Evolutionary conservation across 2,329 filamentous ascomycete species (phyloP).

Genomic region (Botrytis fragariae): DNA sequence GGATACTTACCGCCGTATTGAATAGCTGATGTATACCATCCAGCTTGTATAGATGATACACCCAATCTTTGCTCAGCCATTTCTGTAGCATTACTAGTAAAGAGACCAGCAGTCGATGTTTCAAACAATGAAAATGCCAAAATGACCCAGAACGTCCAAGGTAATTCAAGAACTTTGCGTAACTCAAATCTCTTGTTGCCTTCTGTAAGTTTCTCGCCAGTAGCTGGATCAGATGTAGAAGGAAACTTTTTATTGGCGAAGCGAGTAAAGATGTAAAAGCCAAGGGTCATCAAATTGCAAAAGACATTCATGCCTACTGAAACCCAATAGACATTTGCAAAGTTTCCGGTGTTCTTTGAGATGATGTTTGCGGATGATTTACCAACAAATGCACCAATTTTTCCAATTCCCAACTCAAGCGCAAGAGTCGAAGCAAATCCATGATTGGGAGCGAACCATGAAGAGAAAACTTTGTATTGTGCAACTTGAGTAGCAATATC

Average conservation of each 20-base stretch:
- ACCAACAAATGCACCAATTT: constrained; percentile 59
- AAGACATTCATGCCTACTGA: constrained; percentile 63
- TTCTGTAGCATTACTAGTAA: constrained; percentile 58
- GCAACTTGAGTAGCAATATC: constrained; percentile 63
- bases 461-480: constrained; percentile 64
- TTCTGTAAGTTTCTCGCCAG: constrained; percentile 58
- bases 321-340: constrained; percentile 61
- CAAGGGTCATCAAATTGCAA: constrained; percentile 53
- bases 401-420: constrained; percentile 59
- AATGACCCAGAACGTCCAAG: constrained; percentile 59
- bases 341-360: constrained; percentile 52
- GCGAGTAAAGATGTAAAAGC: constrained; percentile 56
- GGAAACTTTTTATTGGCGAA: constrained; percentile 37
- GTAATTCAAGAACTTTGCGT: constrained; percentile 53
- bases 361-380: constrained; percentile 54
- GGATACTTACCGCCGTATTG: constrained; percentile 48
- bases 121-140: constrained; percentile 56
- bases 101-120: constrained; percentile 54
- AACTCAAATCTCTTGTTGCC: constrained; percentile 57
- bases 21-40: constrained; percentile 57
- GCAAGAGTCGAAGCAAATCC: constrained; percentile 62
- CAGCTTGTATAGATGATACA: constrained; percentile 52
- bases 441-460: constrained; percentile 60
- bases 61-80: constrained; percentile 59
- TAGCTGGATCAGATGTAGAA: constrained; percentile 48